Percentiles rank a stretch among this genome's conserved stretches.
These are phyloP conservation scores for Mycena indigotica DNA, from an alignment of 768 basidiomycete genomes.

Conservation along the genomic window DNA sequence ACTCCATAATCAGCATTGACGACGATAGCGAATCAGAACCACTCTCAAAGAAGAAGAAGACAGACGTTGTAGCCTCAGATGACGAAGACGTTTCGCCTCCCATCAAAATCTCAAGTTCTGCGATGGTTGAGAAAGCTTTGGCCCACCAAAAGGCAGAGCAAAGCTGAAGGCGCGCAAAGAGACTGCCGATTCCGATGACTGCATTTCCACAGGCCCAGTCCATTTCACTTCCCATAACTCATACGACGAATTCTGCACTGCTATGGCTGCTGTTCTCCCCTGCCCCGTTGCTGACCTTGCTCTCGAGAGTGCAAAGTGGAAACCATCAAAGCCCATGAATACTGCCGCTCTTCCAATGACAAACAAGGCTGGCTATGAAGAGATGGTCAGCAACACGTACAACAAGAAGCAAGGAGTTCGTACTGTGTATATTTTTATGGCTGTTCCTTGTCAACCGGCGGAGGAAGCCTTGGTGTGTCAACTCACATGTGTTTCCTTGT, in stretches of 20 bases:
- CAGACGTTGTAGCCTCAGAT: background rate
- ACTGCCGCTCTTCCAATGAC: background rate
- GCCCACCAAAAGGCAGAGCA: background rate
- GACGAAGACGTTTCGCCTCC: background rate
- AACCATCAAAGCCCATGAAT: background rate
- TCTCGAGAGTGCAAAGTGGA: background rate
- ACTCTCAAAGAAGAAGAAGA: background rate
- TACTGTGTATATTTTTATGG: background rate
- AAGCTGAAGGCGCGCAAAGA: background rate
- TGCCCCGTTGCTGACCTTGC: background rate
- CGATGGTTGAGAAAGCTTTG: background rate
- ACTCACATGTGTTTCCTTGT: background rate
- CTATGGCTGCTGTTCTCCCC: background rate
- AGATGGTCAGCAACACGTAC: background rate
- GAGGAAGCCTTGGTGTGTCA: background rate
- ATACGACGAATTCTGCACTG: background rate
- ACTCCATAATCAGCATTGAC: background rate
- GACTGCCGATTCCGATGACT: background rate
- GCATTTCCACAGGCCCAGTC: background rate
- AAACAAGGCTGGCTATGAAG: background rate
- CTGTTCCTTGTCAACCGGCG: background rate
- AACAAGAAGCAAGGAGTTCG: background rate
- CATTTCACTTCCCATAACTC: background rate
- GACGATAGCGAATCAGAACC: background rate
- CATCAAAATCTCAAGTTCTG: background rate